A percentile compares a stretch with the other conserved stretches of the same genome.
phyloP scores from a whole-genome alignment of 192 early-diverging fungal genomes.

The Backusella liffmaniae region DNA sequence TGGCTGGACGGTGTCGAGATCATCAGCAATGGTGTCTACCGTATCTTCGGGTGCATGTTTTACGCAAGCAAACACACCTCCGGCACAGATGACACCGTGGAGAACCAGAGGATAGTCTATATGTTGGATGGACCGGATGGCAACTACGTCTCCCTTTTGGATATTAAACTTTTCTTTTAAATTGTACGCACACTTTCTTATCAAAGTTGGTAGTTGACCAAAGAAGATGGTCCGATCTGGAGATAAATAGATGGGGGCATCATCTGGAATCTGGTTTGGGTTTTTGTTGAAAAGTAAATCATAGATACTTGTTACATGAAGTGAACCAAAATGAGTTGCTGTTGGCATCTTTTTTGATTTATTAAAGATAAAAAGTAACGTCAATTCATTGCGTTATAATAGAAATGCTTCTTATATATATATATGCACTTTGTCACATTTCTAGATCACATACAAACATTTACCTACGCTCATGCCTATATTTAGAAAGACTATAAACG shows the following conservation, averaged over 20 bases:
- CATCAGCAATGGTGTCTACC: not conserved
- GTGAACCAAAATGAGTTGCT: not conserved
- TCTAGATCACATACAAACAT: not conserved
- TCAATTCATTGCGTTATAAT: not conserved
- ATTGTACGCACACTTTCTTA: not conserved
- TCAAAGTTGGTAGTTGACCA: not conserved
- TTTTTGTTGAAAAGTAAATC: not conserved
- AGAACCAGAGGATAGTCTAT: not conserved
- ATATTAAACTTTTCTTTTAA: not conserved
- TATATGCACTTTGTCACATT: too few relatives aligned
- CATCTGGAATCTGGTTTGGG: not conserved
- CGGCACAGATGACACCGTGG: not conserved
- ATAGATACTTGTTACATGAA: not conserved
- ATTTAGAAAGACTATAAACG: too few relatives aligned
- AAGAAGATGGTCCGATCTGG: not conserved
- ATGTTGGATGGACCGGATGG: not conserved
- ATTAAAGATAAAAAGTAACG: not conserved
- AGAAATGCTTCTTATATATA: too few relatives aligned
- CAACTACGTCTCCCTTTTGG: not conserved
- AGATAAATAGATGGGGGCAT: not conserved
- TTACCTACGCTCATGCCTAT: not conserved
- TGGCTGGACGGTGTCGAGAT: not conserved
- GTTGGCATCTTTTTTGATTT: not conserved
- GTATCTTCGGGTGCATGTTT: not conserved
- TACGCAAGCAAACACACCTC: not conserved